Evolutionary conservation across 1,139 yeast species (phyloP), one percentile per base, ranked within the genome.

Genomic region (Torulaspora pretoriensis): DNA sequence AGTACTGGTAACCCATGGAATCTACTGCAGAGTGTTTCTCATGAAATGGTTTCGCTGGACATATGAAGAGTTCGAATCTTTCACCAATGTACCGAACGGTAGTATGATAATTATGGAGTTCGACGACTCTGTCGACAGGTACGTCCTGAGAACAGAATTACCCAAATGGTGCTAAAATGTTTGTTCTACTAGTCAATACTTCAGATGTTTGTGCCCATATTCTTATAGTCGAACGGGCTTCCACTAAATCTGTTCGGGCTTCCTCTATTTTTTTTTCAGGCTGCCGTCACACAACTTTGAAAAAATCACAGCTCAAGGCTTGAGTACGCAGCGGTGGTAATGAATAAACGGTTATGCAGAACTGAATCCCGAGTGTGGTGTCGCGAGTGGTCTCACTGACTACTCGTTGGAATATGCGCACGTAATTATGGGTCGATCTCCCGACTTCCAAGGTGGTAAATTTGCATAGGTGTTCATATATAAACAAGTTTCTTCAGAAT

Each of bases 11-110:
- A 83, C 96, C 2, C 97, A 89, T 63, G 97, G 97, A 7, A 86
- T 89, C 14, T 88, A 95, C 94, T 86, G 95, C 4, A 70, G 97
- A 36, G 96, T 88, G 10, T 89, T 89, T 58, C 65, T 89, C 38
- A 88, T 89, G 92, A 85, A 88, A 59, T 83, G 96, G 96, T 89
- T 81, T 62, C 71, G 95, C 45, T 89, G 97, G 96, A 75, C 84
- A 2, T 90, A 83, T 60, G 96, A 89, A 63, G 81, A 83, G 65
- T 89, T 88, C 65, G 97, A 89, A 65, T 74, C 82, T 35, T 72
- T 89, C 52, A 75, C 83, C 47, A 89, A 89, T 61, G 79, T 89
- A 13, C 90, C 89, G 0, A 94, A 89, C 63, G 90, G 96, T 58
- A 80, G 82, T 53, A 83, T 84, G 61, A 70, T 89, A 33, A 75